Evolutionary conservation across 1,284 basidiomycete genomes (phyloP).

Genomic region (Naganishia cerealis): DNA sequence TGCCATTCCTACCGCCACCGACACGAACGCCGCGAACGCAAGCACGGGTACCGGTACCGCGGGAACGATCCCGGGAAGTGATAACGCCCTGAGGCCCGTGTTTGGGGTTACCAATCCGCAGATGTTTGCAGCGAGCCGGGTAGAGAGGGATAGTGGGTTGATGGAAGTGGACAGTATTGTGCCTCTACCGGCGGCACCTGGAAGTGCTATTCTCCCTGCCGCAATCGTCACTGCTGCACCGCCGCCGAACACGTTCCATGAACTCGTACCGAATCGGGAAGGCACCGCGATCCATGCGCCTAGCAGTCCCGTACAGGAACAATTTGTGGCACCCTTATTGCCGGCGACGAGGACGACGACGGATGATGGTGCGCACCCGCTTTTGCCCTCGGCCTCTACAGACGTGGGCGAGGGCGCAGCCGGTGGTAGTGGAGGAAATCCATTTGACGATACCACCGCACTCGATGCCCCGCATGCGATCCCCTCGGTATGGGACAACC

Average conservation of each 20-base stretch:
- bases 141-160: slow-evolving; percentile 27
- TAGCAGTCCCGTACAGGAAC: slow-evolving; percentile 10
- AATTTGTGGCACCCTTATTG: not conserved
- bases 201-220: too few relatives aligned
- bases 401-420: not conserved
- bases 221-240: not conserved
- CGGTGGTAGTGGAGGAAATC: not conserved
- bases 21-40: not conserved
- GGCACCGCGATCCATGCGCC: not conserved
- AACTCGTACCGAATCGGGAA: not conserved
- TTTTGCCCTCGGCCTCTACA: too few relatives aligned
- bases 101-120: slow-evolving; percentile 29
- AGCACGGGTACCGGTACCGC: not conserved
- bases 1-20: not conserved
- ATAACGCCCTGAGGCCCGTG: slow-evolving; percentile 23
- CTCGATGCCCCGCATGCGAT: slow-evolving; percentile 20
- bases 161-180: slow-evolving; percentile 18
- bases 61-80: slow-evolving; percentile 30
- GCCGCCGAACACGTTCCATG: slow-evolving; percentile 4
- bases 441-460: slow-evolving; percentile 20
- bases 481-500: slow-evolving; percentile 27
- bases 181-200: too few relatives aligned
- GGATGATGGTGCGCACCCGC: not conserved
- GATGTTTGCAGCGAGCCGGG: slow-evolving; percentile 28
- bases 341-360: not conserved